These are phyloP conservation scores for Erysimum cheiri DNA, from an alignment of 441 rosid genomes.

Conservation along the genomic window DNA sequence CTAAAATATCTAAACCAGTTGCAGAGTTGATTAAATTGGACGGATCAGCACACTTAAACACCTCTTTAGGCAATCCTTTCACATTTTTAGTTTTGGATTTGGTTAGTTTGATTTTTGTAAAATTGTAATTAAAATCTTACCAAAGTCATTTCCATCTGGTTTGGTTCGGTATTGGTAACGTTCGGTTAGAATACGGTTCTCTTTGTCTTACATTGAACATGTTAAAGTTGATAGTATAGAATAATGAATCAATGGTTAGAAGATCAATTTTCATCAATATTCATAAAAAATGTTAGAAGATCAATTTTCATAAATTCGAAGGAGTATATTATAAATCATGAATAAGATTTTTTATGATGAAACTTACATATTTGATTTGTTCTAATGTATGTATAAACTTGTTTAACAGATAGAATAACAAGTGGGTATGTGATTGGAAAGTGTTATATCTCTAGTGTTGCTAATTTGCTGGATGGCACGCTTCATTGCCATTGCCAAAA, in stretches of 20 bases:
- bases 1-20: too few relatives aligned
- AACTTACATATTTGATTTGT: not conserved
- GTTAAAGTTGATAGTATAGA: not conserved
- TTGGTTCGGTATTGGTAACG: conserved; percentile 8
- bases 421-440: conserved; percentile 30
- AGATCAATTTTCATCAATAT: not conserved
- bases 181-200: not conserved
- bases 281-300: not conserved
- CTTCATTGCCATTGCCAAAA: conserved; percentile 24
- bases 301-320: not conserved
- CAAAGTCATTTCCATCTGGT: not conserved
- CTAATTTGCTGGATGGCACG: conserved; percentile 40
- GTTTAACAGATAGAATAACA: conserved; percentile 10
- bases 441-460: conserved; percentile 18
- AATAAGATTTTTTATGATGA: not conserved
- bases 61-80: conserved; percentile 7
- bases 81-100: conserved; percentile 5
- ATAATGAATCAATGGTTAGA: not conserved
- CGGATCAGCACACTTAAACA: not conserved
- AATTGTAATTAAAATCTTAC: not conserved
- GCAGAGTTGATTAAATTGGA: too few relatives aligned
- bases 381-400: not conserved
- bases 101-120: not conserved
- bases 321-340: not conserved
- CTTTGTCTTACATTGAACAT: conserved; percentile 4